phyloP scores from a whole-genome alignment of 176 grass and related monocot species.

The Cenchrus fungigraminus region DNA sequence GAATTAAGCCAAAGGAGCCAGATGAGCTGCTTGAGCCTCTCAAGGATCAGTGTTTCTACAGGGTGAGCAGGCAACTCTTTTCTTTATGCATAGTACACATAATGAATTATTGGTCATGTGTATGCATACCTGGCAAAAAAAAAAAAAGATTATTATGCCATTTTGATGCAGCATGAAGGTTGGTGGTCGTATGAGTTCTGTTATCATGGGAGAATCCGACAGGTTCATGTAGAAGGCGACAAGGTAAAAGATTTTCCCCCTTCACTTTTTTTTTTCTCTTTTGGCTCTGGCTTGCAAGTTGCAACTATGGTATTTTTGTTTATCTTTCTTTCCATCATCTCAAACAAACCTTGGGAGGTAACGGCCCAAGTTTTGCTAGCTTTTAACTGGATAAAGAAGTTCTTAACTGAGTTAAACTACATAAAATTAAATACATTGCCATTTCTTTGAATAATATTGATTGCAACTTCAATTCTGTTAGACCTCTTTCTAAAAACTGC shows the following conservation, averaged over 20 bases:
- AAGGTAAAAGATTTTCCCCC: slow-evolving; percentile 44
- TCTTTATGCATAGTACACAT: neutral
- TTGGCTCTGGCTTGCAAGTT: neutral
- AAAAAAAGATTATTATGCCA: slow-evolving; percentile 5
- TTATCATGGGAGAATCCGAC: slow-evolving; percentile 74
- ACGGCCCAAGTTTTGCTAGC: slow-evolving; percentile 12
- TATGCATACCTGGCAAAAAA: neutral
- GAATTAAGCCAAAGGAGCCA: slow-evolving; percentile 81
- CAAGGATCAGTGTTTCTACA: slow-evolving; percentile 89
- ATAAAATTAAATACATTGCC: neutral
- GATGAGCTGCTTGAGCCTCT: slow-evolving; percentile 88
- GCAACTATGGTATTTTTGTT: slow-evolving; percentile 13
- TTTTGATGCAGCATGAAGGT: slow-evolving; percentile 63
- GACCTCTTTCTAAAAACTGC: no score
- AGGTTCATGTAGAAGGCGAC: slow-evolving; percentile 79
- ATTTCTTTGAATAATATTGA: slow-evolving; percentile 10
- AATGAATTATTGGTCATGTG: neutral
- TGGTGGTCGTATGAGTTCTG: slow-evolving; percentile 99
- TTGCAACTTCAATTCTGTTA: neutral
- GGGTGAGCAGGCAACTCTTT: slow-evolving; percentile 52
- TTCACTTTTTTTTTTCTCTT: neutral
- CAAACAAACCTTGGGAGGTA: neutral
- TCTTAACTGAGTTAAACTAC: slow-evolving; percentile 11
- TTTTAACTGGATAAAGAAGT: slow-evolving; percentile 27
- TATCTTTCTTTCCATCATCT: slow-evolving; percentile 9